Evolutionary conservation across 345 rosid species (phyloP).

Genomic region (Diplotaxis tenuifolia): DNA sequence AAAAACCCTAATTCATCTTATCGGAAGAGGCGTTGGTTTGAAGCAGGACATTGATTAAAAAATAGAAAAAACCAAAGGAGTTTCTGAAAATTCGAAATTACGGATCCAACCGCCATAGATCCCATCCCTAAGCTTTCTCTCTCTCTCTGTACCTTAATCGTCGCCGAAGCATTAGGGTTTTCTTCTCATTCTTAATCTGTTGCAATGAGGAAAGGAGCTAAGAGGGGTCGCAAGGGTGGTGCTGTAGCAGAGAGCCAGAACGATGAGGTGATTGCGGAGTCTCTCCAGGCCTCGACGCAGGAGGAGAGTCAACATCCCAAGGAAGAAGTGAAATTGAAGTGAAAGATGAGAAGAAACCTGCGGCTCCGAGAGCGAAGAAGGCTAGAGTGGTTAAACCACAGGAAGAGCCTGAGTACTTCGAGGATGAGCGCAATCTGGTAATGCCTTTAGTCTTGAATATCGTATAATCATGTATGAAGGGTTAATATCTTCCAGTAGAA

Average conservation of each 20-base stretch:
- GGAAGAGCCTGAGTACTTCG: conserved; percentile 72
- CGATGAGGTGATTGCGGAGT: conserved; percentile 29
- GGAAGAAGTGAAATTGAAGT: conserved; percentile 9
- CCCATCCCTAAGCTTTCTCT: conserved; percentile 28
- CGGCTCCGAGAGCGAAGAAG: conserved; percentile 52
- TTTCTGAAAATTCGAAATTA: conserved; percentile 32
- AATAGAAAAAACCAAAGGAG: neutral
- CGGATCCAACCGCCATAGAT: conserved; percentile 42
- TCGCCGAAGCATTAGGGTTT: neutral
- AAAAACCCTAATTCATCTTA: too few relatives aligned
- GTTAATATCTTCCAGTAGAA: too few relatives aligned
- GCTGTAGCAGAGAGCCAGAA: conserved; percentile 26
- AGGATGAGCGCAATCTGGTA: conserved; percentile 86
- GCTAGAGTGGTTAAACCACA: conserved; percentile 50
- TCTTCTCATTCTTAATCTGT: too few relatives aligned
- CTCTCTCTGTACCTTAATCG: too few relatives aligned
- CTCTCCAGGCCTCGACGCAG: conserved; percentile 17
- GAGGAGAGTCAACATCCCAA: conserved; percentile 31
- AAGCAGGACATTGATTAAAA: neutral
- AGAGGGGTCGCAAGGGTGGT: conserved; percentile 43
- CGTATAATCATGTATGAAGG: neutral
- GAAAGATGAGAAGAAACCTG: conserved; percentile 33
- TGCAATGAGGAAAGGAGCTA: conserved; percentile 52
- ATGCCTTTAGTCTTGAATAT: neutral
- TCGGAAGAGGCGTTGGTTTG: neutral